Evolutionary conservation across 2,329 filamentous ascomycete species (phyloP).

Genomic region (Colletotrichum magnum): DNA sequence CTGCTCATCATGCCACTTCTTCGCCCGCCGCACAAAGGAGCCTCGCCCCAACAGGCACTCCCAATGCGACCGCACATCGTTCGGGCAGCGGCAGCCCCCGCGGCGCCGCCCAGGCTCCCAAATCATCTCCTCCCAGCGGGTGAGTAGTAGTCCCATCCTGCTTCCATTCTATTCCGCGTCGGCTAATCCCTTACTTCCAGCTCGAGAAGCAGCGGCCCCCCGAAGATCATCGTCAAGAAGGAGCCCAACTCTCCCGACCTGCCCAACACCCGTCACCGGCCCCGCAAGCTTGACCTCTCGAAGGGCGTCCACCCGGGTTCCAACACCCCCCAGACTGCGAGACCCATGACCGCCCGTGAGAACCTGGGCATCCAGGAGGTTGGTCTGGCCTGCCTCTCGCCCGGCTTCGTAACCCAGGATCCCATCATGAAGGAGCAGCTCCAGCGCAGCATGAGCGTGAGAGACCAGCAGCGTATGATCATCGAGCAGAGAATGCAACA

Average conservation of each 20-base stretch:
- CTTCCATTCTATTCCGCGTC: slow-evolving; percentile 24
- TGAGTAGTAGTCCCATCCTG: slow-evolving; percentile 55
- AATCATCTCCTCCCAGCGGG: slow-evolving; percentile 72
- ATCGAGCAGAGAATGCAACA: slow-evolving; percentile 94
- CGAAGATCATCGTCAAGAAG: slow-evolving; percentile 96
- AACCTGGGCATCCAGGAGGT: slow-evolving; percentile 90
- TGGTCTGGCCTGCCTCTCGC: slow-evolving; percentile 92
- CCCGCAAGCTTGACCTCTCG: slow-evolving; percentile 83
- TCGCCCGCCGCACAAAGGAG: slow-evolving; percentile 64
- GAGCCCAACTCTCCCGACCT: slow-evolving; percentile 91
- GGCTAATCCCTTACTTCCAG: slow-evolving; percentile 47
- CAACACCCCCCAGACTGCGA: slow-evolving; percentile 71
- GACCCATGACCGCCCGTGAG: slow-evolving; percentile 85
- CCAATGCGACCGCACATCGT: slow-evolving; percentile 61
- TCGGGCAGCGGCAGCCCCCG: slow-evolving; percentile 70
- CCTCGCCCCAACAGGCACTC: slow-evolving; percentile 54
- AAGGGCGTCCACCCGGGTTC: slow-evolving; percentile 69
- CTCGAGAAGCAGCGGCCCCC: slow-evolving; percentile 68
- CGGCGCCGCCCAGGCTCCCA: slow-evolving; percentile 55
- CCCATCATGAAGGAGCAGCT: slow-evolving; percentile 97
- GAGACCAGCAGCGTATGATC: slow-evolving; percentile 93
- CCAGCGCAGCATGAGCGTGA: slow-evolving; percentile 91
- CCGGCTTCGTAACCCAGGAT: slow-evolving; percentile 95
- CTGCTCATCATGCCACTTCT: slow-evolving; percentile 48
- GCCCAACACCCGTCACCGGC: slow-evolving; percentile 78